Conservation (phyloP, 1,284 basidiomycete species). For the Leccinum insolens region DNA sequence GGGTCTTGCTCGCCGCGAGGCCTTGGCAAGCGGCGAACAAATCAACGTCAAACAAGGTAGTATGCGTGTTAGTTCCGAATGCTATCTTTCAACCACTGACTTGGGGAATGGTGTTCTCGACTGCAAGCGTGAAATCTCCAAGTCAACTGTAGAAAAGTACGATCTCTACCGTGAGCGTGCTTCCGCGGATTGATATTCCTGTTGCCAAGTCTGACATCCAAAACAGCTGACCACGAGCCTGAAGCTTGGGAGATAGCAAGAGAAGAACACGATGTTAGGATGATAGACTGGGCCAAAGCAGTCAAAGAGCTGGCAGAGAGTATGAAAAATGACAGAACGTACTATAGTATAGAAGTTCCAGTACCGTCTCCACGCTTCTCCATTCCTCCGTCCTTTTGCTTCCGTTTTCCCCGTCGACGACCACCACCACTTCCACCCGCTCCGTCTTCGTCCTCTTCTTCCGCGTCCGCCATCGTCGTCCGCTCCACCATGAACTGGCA, state of each 20-base stretch:
- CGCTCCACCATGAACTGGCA: too few species aligned
- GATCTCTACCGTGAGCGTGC: background rate
- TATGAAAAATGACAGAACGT: background rate
- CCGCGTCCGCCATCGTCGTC: too few species aligned
- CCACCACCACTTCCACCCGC: background rate
- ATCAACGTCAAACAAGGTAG: background rate
- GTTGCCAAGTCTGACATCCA: background rate
- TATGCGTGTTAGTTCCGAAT: background rate
- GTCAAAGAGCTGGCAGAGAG: too few species aligned
- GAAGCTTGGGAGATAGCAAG: background rate
- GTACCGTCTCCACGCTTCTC: constrained; percentile 50
- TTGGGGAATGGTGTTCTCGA: background rate
- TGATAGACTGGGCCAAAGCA: background rate
- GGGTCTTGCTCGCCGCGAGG: background rate
- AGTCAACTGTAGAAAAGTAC: background rate
- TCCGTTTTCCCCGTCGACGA: constrained; percentile 27
- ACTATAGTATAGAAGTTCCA: constrained; percentile 17
- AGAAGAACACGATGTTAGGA: too few species aligned
- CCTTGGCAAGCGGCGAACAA: background rate
- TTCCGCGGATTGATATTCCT: background rate
- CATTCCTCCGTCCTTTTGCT: constrained; percentile 18
- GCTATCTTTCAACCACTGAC: background rate
- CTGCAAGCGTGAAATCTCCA: background rate
- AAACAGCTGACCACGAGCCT: background rate
- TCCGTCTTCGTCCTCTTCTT: too few species aligned